Evolutionary conservation across 2,329 filamentous ascomycete species (phyloP), one percentile per base, ranked within the genome.

Genomic region (Rutstroemia sp.): DNA sequence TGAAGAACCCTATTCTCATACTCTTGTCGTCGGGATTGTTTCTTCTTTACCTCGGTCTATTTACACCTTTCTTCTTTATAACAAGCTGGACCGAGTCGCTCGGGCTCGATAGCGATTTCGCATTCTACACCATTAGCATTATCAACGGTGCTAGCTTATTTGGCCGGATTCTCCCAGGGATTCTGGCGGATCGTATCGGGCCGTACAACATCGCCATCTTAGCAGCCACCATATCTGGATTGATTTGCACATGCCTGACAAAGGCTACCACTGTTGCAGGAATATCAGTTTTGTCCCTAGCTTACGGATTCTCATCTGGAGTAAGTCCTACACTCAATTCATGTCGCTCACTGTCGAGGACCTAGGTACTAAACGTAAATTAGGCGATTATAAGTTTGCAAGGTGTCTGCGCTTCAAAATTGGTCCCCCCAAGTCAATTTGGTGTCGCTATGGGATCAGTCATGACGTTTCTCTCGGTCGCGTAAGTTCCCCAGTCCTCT

Each of bases 51-150:
- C 59, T 50, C 25, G 78, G 78, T 25, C 73, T 78, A 54, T 80
- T 80, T 62, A 65, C 80, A 14, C 78, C 79, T 4, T 73, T 77
- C 58, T 75, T 73, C 58, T 82, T 74, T 56, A 65, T 65, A 3
- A 53, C 54, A 42, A 55, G 76, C 1, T 68, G 77, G 51, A 77
- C 76, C 0, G 61, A 72, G 25, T 58, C 67, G 1, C 69, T 73
- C 45, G 78, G 77, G 44, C 76, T 82, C 69, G 70, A 72, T 57
- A 38, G 64, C 2, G 61, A 67, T 4, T 69, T 83, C 4, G 73
- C 77, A 1, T 68, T 70, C 16, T 81, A 82, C 61, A 68, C 81
- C 12, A 65, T 82, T 19, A 65, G 78, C 0, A 75, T 83, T 25
- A 66, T 82, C 36, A 81, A 56, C 30, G 47, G 36, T n/a, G 53